Conservation (phyloP, 2,329 filamentous ascomycete species). For the Phaeoacremonium minimum region DNA sequence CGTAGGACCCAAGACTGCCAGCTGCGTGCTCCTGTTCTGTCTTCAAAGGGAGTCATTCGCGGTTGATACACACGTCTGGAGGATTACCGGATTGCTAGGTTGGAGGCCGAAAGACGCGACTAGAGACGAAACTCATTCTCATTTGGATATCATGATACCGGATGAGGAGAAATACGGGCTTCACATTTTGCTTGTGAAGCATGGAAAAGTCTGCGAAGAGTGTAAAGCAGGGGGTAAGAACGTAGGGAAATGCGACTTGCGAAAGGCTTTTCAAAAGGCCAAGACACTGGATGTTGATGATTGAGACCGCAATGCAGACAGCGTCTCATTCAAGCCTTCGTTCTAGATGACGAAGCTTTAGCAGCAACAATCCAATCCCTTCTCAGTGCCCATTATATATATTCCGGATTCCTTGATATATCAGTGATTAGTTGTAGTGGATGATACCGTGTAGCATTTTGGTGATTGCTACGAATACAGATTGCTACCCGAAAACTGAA, state of each 20-base stretch:
- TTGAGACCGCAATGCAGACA: no score
- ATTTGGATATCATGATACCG: slow-evolving; percentile 42
- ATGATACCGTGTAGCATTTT: no score
- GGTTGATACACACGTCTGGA: slow-evolving; percentile 49
- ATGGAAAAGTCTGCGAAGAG: slow-evolving; percentile 39
- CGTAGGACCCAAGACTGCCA: slow-evolving; percentile 51
- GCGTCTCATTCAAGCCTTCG: no score
- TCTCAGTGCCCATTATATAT: no score
- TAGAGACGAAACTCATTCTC: slow-evolving; percentile 42
- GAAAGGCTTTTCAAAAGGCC: slow-evolving; percentile 29
- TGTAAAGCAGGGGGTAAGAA: slow-evolving; percentile 39
- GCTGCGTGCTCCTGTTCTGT: slow-evolving; percentile 48
- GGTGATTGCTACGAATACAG: no score
- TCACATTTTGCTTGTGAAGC: slow-evolving; percentile 43
- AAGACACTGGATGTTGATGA: no score
- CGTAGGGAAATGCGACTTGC: slow-evolving; percentile 31
- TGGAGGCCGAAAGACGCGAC: slow-evolving; percentile 37
- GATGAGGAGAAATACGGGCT: slow-evolving; percentile 44
- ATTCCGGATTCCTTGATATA: no score
- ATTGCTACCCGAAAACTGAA: no score
- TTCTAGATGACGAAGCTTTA: no score
- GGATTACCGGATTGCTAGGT: slow-evolving; percentile 42
- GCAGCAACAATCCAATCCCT: no score
- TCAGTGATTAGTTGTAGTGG: no score
- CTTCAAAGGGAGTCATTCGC: slow-evolving; percentile 42